Evolutionary conservation across 148 eudicot species (phyloP).

Genomic region (Bassia scoparia): DNA sequence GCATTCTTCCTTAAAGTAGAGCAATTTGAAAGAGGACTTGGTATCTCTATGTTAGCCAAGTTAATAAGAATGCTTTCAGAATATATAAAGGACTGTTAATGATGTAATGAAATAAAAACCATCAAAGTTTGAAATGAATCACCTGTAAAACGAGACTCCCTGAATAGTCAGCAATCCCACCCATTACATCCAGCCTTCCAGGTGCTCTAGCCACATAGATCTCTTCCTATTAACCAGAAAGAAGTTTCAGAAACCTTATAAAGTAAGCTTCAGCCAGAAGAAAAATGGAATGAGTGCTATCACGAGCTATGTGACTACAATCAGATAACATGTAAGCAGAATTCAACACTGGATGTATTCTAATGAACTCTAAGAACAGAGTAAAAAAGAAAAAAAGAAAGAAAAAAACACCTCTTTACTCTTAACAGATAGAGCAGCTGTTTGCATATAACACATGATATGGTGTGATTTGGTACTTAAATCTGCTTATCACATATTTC

Average conservation of each 20-base stretch:
- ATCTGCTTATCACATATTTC: too few relatives aligned
- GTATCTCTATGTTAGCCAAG: not conserved
- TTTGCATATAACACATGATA: not conserved
- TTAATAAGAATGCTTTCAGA: not conserved
- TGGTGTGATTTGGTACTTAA: too few relatives aligned
- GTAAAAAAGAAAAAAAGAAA: too few relatives aligned
- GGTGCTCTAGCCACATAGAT: conserved; percentile 95
- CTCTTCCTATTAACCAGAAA: conserved; percentile 60
- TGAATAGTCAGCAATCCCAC: conserved; percentile 98
- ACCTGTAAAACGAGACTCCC: conserved; percentile 99
- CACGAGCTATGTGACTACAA: not conserved
- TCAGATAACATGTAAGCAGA: not conserved
- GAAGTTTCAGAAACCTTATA: not conserved
- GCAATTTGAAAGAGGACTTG: not conserved
- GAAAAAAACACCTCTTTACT: too few relatives aligned
- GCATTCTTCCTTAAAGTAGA: not conserved
- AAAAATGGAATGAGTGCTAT: not conserved
- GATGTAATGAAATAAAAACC: not conserved
- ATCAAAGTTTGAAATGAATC: conserved; percentile 2
- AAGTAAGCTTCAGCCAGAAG: not conserved
- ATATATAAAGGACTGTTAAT: not conserved
- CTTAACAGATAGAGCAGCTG: not conserved
- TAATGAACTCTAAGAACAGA: too few relatives aligned
- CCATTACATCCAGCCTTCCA: conserved; percentile 97
- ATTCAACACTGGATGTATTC: not conserved